Conservation (phyloP, 495 filamentous ascomycete species). For the Lindgomyces ingoldianus region DNA sequence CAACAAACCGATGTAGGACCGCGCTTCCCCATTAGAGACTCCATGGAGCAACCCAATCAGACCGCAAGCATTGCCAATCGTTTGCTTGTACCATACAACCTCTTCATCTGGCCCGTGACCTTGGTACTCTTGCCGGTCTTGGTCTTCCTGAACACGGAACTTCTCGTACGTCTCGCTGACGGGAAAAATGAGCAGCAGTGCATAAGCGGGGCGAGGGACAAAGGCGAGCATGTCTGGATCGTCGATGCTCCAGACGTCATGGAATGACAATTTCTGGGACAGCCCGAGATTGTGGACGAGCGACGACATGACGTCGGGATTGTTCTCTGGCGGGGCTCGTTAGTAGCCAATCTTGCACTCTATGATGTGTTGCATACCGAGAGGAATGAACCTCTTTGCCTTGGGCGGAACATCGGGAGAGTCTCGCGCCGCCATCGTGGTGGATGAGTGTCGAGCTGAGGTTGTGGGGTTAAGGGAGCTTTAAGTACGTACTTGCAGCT, state of each 20-base stretch:
- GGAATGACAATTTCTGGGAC: constrained; percentile 54
- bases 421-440: constrained; percentile 20
- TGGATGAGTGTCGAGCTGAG: not conserved
- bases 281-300: constrained; percentile 59
- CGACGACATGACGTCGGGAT: constrained; percentile 58
- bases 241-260: constrained; percentile 59
- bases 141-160: constrained; percentile 48
- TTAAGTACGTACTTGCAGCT: not conserved
- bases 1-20: constrained; percentile 47
- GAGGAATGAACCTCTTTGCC: constrained; percentile 38
- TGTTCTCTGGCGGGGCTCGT: constrained; percentile 55
- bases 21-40: constrained; percentile 55
- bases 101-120: constrained; percentile 56
- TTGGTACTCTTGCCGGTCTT: constrained; percentile 47
- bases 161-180: constrained; percentile 52
- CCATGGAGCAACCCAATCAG: constrained; percentile 64
- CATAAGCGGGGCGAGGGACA: constrained; percentile 59
- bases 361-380: constrained; percentile 27
- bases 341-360: not conserved
- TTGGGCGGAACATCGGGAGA: constrained; percentile 21
- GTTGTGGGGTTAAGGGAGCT: not conserved
- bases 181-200: constrained; percentile 60
- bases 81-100: constrained; percentile 66
- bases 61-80: constrained; percentile 66
- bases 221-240: constrained; percentile 58